Evolutionary conservation across 148 eudicot species (phyloP).

Genomic region (Chenopodium album): DNA sequence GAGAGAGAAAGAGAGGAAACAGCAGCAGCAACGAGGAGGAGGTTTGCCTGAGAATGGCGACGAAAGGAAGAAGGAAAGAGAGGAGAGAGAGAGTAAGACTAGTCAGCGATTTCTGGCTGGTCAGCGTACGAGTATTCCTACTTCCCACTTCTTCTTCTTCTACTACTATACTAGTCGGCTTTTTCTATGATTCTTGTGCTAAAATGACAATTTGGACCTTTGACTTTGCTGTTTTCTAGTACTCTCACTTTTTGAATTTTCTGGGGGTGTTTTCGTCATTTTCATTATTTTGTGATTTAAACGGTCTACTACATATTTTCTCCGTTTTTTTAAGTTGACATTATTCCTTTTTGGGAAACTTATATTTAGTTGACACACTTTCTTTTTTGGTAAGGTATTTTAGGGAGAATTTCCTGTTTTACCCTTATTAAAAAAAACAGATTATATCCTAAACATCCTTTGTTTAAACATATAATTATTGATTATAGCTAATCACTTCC

Average conservation of each 20-base stretch:
- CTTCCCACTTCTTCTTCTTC: background rate
- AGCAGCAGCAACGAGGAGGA: conserved; percentile 21
- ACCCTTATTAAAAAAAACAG: too few species aligned
- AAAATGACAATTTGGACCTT: background rate
- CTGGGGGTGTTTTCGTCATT: background rate
- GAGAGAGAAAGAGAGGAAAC: background rate
- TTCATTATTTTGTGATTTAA: background rate
- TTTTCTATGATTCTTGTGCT: background rate
- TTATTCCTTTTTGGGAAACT: too few species aligned
- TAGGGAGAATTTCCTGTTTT: too few species aligned
- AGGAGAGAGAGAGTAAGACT: background rate
- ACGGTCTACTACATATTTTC: background rate
- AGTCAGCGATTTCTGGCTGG: conserved; percentile 14
- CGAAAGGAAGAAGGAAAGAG: too few species aligned
- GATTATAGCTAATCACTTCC: too few species aligned
- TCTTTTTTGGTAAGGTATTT: too few species aligned
- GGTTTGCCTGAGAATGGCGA: background rate
- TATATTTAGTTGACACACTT: too few species aligned
- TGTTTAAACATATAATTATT: too few species aligned
- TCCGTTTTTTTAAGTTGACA: too few species aligned
- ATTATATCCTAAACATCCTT: too few species aligned
- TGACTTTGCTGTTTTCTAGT: background rate
- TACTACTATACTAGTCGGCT: background rate
- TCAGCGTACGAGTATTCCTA: background rate
- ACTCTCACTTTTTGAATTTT: background rate